phyloP scores from a whole-genome alignment of 2,329 filamentous ascomycete species.

The Penicillium sp. region DNA sequence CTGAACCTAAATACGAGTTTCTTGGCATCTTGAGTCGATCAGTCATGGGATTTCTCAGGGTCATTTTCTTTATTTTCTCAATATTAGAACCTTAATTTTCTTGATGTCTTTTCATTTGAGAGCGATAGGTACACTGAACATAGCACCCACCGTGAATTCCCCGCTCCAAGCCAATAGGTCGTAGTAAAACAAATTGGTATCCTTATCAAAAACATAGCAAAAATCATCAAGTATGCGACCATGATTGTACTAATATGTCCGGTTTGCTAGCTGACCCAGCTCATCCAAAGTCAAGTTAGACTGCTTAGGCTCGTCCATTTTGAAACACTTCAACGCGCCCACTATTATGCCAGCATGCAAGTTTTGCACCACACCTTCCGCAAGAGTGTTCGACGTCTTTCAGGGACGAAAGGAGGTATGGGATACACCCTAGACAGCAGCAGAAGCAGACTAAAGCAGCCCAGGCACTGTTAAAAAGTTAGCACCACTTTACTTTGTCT shows the following conservation, averaged over 20 bases:
- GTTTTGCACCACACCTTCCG: conserved; percentile 45
- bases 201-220: background rate
- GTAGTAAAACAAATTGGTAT: background rate
- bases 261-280: background rate
- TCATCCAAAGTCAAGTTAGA: background rate
- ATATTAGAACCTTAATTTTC: no score
- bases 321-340: conserved; percentile 48
- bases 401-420: conserved; percentile 49
- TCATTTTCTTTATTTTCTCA: background rate
- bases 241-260: background rate
- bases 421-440: conserved; percentile 50
- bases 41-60: background rate
- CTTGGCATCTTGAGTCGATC: background rate
- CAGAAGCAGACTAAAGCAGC: conserved; percentile 46
- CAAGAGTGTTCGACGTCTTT: conserved; percentile 54
- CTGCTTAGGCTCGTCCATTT: background rate
- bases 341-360: conserved; percentile 53
- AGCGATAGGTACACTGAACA: no score
- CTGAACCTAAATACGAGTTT: background rate
- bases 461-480: conserved; percentile 42
- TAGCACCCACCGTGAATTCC: no score
- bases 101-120: no score
- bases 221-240: background rate
- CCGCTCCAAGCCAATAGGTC: no score
- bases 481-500: background rate